Evolutionary conservation across 1,284 basidiomycete species (phyloP).

Genomic region (Naganishia liquefaciens): DNA sequence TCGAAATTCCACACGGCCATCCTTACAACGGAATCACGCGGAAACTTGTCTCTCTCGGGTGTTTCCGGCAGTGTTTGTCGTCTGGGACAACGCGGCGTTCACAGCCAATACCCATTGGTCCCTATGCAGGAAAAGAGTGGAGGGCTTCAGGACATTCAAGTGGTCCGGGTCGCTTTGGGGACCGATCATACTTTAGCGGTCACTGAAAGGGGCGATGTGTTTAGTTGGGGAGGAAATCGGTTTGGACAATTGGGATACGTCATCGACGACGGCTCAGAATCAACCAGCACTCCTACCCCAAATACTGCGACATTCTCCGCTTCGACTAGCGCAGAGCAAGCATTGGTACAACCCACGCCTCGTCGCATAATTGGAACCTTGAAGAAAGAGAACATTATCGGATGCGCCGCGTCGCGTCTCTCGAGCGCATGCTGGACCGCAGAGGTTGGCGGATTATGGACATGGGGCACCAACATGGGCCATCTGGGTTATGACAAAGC

Average conservation of each 20-base stretch:
- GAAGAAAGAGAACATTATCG: constrained; percentile 76
- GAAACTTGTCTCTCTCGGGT: constrained; percentile 66
- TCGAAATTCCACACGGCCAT: constrained; percentile 78
- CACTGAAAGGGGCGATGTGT: constrained; percentile 75
- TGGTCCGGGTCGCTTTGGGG: constrained; percentile 72
- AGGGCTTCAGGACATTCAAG: constrained; percentile 59
- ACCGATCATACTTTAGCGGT: constrained; percentile 92
- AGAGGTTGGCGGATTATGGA: constrained; percentile 68
- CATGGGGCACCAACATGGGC: constrained; percentile 94
- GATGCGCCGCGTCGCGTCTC: constrained; percentile 82
- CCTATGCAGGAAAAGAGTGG: constrained; percentile 59
- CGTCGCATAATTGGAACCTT: constrained; percentile 74
- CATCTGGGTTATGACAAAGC: constrained; percentile 84
- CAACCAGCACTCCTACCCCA: constrained; percentile 31
- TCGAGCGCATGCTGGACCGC: constrained; percentile 88
- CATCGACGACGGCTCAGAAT: constrained; percentile 61
- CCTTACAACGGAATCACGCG: constrained; percentile 69
- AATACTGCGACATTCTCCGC: constrained; percentile 29
- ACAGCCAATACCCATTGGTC: constrained; percentile 73
- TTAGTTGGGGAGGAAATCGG: constrained; percentile 87
- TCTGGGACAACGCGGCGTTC: constrained; percentile 67
- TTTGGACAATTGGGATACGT: constrained; percentile 86
- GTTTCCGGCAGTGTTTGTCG: constrained; percentile 49
- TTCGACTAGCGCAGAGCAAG: constrained; percentile 46
- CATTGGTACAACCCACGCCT: constrained; percentile 72